Base-by-base conservation (phyloP, 202 grass and related monocot species). In the Setaria viridis region DNA sequence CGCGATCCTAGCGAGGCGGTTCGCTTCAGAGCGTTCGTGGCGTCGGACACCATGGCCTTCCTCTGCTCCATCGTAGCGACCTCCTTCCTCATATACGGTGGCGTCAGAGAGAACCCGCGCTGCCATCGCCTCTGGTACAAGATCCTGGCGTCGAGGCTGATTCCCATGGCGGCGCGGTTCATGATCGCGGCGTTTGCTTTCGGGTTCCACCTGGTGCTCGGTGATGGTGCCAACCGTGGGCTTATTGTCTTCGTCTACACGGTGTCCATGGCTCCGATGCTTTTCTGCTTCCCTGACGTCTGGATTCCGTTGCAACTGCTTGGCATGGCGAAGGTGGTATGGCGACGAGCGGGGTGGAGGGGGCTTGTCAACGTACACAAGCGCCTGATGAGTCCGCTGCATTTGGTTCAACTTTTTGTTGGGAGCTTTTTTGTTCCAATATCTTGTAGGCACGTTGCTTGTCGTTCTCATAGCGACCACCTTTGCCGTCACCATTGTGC, bases 1-100 rank as follows among this genome's bases (percentile, higher is more conserved):
- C 15, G 59, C 80, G 6, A 25, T 76, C 1, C 57, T 80, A 9
- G 72, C 51, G 3, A 78, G 29, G 19, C 39, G 70, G n/a, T 83
- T 72, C 14, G 67, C 75, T 2, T 92, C 82, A 86, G 70, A 19
- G 79, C 79, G 4, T 89, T 92, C 5, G 39, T 76, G 0, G 33
- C 63, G 12, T 80, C 86, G 29, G 16, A 83, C 74, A 17, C 67
- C 4, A 4, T 83, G 3, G 71, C 90, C 0, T 89, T 85, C 50
- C 11, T 72, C 4, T 82, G 14, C 54, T 85, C 89, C 30, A 42
- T 83, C 32, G 2, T 77, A 0, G 65, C 80, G 4, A 81, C 80
- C 2, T 63, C 19, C 19, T 91, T 71, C 39, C 46, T 87, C 3
- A 64, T 60, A 10, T 80, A 62, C 47, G 67, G 56, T 3, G 64